phyloP scores from a whole-genome alignment of 163 green algal genomes.

The Scenedesmus sp. region DNA sequence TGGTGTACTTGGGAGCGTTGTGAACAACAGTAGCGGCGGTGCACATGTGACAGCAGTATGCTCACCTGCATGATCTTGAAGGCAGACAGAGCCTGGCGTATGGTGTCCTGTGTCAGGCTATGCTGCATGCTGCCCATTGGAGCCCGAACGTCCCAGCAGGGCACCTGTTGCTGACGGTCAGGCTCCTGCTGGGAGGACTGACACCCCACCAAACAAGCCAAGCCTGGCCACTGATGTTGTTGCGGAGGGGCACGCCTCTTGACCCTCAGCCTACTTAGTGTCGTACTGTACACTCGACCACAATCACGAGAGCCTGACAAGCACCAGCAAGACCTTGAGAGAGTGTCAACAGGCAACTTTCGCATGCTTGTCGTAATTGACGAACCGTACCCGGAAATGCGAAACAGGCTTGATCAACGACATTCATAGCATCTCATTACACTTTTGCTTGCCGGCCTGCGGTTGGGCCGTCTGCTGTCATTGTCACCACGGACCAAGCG shows the following conservation, averaged over 20 bases:
- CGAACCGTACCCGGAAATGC: neutral
- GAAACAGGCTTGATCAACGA: neutral
- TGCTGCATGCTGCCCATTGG: slow-evolving; percentile 14
- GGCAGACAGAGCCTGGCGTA: slow-evolving; percentile 10
- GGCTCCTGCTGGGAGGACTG: neutral
- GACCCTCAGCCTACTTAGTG: neutral
- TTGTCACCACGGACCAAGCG: neutral
- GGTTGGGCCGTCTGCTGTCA: slow-evolving; percentile 2
- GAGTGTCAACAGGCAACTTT: slow-evolving; percentile 15
- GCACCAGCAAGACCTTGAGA: neutral
- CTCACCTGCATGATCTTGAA: slow-evolving; percentile 11
- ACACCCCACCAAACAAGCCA: slow-evolving; percentile 15
- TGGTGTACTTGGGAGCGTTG: neutral
- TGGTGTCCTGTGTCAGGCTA: neutral
- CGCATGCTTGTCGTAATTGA: neutral
- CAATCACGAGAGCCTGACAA: neutral
- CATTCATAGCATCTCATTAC: neutral
- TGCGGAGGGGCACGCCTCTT: neutral
- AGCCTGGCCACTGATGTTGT: neutral
- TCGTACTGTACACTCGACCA: neutral
- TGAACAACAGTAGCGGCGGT: neutral
- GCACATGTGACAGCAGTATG: neutral
- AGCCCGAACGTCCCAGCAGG: slow-evolving; percentile 1
- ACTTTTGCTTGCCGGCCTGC: neutral
- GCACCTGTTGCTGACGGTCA: neutral